Conservation (phyloP, 345 rosid species). For the Populus euphratica region DNA sequence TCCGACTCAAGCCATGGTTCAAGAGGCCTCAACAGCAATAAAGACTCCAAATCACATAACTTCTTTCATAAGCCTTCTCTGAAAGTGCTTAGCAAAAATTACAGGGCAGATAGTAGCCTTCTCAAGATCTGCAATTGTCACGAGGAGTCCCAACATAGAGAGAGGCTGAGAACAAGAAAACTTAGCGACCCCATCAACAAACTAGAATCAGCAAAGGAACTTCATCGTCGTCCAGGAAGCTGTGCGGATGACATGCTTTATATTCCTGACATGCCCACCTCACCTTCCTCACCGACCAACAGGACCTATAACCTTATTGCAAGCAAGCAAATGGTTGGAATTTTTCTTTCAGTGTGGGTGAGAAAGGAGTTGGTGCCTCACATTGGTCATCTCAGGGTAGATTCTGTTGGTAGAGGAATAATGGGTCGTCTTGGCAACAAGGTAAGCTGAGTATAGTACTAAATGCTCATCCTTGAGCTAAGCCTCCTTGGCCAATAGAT, state of each 20-base stretch:
- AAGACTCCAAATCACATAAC: slow-evolving; percentile 51
- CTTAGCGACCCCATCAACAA: slow-evolving; percentile 36
- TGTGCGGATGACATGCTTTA: slow-evolving; percentile 20
- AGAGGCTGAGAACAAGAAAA: slow-evolving; percentile 40
- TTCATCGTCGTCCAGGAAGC: slow-evolving; percentile 27
- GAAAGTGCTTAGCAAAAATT: slow-evolving; percentile 65
- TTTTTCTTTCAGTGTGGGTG: slow-evolving; percentile 86
- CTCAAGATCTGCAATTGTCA: slow-evolving; percentile 82
- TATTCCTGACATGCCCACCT: slow-evolving; percentile 29
- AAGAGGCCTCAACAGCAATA: slow-evolving; percentile 16
- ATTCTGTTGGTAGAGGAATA: slow-evolving; percentile 85
- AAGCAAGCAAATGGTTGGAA: slow-evolving; percentile 97
- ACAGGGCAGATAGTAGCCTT: slow-evolving; percentile 57
- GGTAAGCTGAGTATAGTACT: slow-evolving; percentile 28
- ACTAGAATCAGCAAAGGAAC: slow-evolving; percentile 33
- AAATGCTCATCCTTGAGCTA: not conserved
- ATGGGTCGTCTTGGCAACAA: slow-evolving; percentile 93
- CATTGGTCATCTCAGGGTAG: slow-evolving; percentile 77
- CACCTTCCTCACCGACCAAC: slow-evolving; percentile 23
- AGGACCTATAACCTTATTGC: slow-evolving; percentile 61
- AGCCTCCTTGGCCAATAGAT: not conserved
- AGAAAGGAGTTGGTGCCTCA: slow-evolving; percentile 74
- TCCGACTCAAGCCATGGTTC: slow-evolving; percentile 33
- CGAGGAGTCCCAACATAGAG: slow-evolving; percentile 30
- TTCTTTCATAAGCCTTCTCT: slow-evolving; percentile 75